Conservation (phyloP, 2,329 filamentous ascomycete species). For the Exophiala mesophila region DNA sequence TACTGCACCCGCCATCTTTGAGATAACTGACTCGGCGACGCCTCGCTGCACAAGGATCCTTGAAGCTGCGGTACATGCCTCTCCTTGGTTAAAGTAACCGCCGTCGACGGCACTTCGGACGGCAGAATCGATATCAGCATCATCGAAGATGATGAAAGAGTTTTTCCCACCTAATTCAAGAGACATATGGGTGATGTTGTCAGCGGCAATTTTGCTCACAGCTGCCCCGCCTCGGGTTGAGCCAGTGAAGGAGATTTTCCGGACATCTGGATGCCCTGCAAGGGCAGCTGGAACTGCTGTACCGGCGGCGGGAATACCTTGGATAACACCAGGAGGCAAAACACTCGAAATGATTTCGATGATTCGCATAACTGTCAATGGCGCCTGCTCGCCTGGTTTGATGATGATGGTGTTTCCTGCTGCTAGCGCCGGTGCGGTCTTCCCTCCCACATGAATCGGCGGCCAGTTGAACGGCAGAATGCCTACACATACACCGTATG, state of each 20-base stretch:
- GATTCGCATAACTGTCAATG: conserved; percentile 30
- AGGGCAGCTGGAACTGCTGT: conserved; percentile 55
- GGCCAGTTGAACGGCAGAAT: conserved; percentile 58
- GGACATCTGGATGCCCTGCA: conserved; percentile 61
- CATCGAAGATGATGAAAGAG: conserved; percentile 69
- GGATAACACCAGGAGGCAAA: conserved; percentile 31
- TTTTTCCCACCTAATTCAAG: conserved; percentile 82
- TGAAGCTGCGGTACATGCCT: conserved; percentile 20
- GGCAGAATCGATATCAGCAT: conserved; percentile 69
- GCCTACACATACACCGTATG: conserved; percentile 31
- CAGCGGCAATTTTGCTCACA: conserved; percentile 63
- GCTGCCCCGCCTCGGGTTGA: conserved; percentile 66
- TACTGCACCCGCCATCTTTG: conserved; percentile 2
- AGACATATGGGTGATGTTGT: conserved; percentile 70
- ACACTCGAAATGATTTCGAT: conserved; percentile 31
- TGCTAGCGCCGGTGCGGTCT: conserved; percentile 32
- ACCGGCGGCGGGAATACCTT: conserved; percentile 53
- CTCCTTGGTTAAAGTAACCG: conserved; percentile 22
- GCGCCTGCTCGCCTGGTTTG: conserved; percentile 34
- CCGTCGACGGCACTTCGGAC: conserved; percentile 37
- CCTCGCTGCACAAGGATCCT: conserved; percentile 18
- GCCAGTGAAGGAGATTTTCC: conserved; percentile 76
- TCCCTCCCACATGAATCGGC: conserved; percentile 40
- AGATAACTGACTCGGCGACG: conserved; percentile 11
- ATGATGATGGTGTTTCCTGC: conserved; percentile 36